Base-by-base conservation (phyloP, 441 rosid genomes). In the Mallotus japonicus region DNA sequence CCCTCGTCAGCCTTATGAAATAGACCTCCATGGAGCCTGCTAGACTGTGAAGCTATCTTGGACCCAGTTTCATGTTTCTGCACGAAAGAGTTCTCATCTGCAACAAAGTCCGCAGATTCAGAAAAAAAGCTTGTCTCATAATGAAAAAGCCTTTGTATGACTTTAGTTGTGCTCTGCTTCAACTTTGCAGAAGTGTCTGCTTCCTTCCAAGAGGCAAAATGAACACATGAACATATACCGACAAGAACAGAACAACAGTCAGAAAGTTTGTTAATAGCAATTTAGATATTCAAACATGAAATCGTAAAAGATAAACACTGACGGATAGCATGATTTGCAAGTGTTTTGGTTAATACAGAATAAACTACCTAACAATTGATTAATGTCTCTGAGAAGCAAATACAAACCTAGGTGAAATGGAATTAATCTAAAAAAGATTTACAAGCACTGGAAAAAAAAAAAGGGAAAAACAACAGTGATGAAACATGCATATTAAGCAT, bases 111-210 rank as follows among this genome's bases (percentile, higher is more conserved):
- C 14, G 82, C 87, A 67, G 90, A 90, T 82, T 90, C 95, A 15
- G 91, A 86, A 62, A 90, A 82, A 79, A 65, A 88, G 81, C 95
- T 90, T 68, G 87, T 85, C 81, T 90, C 87, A 6, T 66, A 75
- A 73, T 75, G 61, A 80, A 82, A 90, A 76, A 72, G 71, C 44
- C 78, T 82, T 0, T 74, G 76, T 63, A 83, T 37, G 64, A 69
- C 58, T 61, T 72, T 74, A 65, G 67, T 17, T 12, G 55, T 70
- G 8, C 75, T 71, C 58, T 37, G 75, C 65, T 76, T 76, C 69
- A 65, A 50, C 73, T 68, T 78, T 67, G 19, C 78, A 63, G 78
- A 72, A 74, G 75, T 71, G 73, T 78, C 85, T 56, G 65, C 75
- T 79, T 78, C 87, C 89, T 80, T 74, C 65, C 58, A 78, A 57